These are phyloP conservation scores for Zostera marina DNA, from an alignment of 116 monocot species.

Conservation along the genomic window DNA sequence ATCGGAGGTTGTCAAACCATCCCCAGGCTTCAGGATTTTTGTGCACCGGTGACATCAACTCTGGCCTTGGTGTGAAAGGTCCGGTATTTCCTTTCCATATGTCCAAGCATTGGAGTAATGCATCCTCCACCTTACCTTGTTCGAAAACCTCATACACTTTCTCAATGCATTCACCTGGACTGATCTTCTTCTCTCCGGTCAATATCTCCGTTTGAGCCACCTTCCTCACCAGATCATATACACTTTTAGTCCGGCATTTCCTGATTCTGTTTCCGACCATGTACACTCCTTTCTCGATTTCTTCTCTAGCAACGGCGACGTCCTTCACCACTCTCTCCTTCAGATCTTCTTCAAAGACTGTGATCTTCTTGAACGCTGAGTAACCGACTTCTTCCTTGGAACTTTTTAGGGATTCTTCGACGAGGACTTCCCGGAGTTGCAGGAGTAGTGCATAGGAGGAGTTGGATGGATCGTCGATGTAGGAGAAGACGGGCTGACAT, in stretches of 20 bases:
- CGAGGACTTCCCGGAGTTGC: slow-evolving; percentile 30
- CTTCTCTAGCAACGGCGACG: slow-evolving; percentile 18
- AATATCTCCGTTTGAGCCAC: slow-evolving; percentile 20
- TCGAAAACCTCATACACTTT: slow-evolving; percentile 14
- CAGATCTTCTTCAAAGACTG: slow-evolving; percentile 27
- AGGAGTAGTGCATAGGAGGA: slow-evolving; percentile 27
- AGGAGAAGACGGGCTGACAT: slow-evolving; percentile 30
- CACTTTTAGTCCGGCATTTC: slow-evolving; percentile 17
- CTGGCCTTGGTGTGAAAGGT: slow-evolving; percentile 17
- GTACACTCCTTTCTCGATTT: slow-evolving; percentile 13
- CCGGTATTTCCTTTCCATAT: slow-evolving; percentile 14
- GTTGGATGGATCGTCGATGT: slow-evolving; percentile 36
- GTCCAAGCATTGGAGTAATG: slow-evolving; percentile 9
- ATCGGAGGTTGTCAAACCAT: slow-evolving; percentile 6
- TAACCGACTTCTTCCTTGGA: slow-evolving; percentile 14
- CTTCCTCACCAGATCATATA: slow-evolving; percentile 18
- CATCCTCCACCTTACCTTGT: slow-evolving; percentile 12
- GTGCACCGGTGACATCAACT: slow-evolving; percentile 6
- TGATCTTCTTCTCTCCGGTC: slow-evolving; percentile 22
- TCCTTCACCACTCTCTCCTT: slow-evolving; percentile 15
- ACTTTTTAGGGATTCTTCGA: slow-evolving; percentile 19
- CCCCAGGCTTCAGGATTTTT: slow-evolving; percentile 2
- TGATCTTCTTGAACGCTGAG: slow-evolving; percentile 22
- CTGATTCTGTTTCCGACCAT: slow-evolving; percentile 17
- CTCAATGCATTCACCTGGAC: slow-evolving; percentile 20